Conservation (phyloP, 176 grass and related monocot species). For the Oryza punctata region DNA sequence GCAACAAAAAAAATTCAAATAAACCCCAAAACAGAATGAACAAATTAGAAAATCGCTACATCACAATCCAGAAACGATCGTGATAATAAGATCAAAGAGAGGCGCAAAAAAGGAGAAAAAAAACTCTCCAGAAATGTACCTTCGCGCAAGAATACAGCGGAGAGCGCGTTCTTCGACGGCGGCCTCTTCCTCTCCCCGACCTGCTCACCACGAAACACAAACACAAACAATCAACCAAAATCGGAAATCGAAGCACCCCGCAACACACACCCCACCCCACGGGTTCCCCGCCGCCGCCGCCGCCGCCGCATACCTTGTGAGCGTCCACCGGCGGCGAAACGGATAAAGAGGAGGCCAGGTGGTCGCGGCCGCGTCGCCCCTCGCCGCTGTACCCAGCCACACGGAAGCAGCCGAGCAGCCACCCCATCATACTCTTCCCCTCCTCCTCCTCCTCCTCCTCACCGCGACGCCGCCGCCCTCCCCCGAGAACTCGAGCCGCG, state of each 20-base stretch:
- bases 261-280: too few species aligned
- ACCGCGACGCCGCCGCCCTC: background rate
- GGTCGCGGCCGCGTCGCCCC: constrained; percentile 23
- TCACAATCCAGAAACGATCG: background rate
- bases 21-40: background rate
- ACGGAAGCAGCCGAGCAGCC: constrained; percentile 80
- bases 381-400: constrained; percentile 29
- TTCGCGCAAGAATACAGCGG: constrained; percentile 72
- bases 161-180: constrained; percentile 69
- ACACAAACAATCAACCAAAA: background rate
- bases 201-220: constrained; percentile 14
- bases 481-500: background rate
- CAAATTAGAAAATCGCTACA: background rate
- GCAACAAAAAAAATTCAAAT: background rate
- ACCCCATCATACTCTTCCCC: constrained; percentile 50
- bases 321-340: constrained; percentile 31
- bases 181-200: constrained; percentile 26
- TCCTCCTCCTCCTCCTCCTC: background rate
- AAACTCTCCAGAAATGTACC: constrained; percentile 32
- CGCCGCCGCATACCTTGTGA: constrained; percentile 43
- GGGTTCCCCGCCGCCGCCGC: background rate
- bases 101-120: background rate
- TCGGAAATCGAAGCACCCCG: constrained; percentile 5
- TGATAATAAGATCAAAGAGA: background rate
- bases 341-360: constrained; percentile 43